Base-by-base conservation (phyloP, 768 basidiomycete genomes). In the Xerocomellus amylosporus region DNA sequence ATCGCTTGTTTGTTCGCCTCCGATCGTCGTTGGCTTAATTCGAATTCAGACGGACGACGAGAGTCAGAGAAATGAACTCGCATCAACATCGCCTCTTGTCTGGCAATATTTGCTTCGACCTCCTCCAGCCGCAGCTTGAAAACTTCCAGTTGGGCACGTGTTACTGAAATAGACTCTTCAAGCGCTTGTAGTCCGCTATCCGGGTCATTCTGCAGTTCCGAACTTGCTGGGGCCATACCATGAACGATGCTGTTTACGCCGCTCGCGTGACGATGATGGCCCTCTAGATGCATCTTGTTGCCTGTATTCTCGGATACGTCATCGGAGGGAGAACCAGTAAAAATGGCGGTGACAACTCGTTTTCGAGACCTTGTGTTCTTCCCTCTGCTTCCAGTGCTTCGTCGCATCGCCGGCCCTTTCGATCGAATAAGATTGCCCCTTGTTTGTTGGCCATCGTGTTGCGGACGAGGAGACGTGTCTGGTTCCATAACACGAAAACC, bases 321-420 rank as follows among this genome's bases (percentile, higher is more conserved):
- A 15, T 56, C 50, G 1, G 60, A 14, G 8, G 34, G 22, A 36
- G 54, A 41, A 14, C 62, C 70, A 2, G 68, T 64, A 15, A 70
- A 70, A 34, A 71, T 69, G 41, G 68, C 68, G 8, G 70, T 72
- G 43, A 70, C 59, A 0, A 70, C 56, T 7, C 68, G 62, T 13
- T 60, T 59, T 42, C 55, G 60, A 20, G 22, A 38, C 37, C 53
- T 54, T 2, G 38, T 22, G 34, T 48, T 42, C 53, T 54, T 64
- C 14, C 49, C 40, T 37, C 33, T 39, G 48, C 44, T 49, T 42
- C 61, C 45, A 7, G 56, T 57, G 15, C 46, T 57, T 40, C 52
- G 45, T 12, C 53, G 52, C 19, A 1, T 10, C 9, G 26, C 28
- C 1, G 50, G 42, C 4, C 42, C 36, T 28, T 55, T 65, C 22